Evolutionary conservation across 2,329 filamentous ascomycete genomes (phyloP).

Genomic region (Neophaeococcomyces mojaviensis): DNA sequence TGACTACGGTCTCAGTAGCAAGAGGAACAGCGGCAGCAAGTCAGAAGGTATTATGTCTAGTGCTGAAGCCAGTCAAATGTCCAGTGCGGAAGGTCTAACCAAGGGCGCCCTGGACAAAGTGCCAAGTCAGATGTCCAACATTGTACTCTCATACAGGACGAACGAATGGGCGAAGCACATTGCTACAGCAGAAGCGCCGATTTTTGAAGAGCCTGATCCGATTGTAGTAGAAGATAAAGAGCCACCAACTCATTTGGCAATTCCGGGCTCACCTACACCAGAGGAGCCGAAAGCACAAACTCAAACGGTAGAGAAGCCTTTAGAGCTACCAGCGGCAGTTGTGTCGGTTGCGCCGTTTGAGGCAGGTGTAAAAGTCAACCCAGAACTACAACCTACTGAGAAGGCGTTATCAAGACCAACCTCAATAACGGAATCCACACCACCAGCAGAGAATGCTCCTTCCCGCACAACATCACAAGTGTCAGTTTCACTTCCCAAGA

Average conservation of each 20-base stretch:
- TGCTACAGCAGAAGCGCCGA: constrained; percentile 65
- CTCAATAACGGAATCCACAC: background rate
- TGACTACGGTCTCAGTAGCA: background rate
- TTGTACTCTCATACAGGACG: constrained; percentile 76
- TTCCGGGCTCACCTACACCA: background rate
- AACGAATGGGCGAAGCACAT: constrained; percentile 96
- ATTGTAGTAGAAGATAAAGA: constrained; percentile 29
- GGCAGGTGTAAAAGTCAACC: constrained; percentile 15
- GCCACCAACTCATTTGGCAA: constrained; percentile 15
- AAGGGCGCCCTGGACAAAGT: constrained; percentile 46
- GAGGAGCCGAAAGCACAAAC: background rate
- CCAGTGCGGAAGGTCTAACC: constrained; percentile 26
- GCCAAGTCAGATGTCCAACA: constrained; percentile 63
- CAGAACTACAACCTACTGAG: constrained; percentile 1
- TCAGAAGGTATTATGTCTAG: background rate
- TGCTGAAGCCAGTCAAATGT: constrained; percentile 2
- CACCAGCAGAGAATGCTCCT: background rate
- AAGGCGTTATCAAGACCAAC: background rate
- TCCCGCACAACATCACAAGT: background rate
- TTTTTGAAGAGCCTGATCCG: constrained; percentile 53
- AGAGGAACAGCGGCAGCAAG: background rate
- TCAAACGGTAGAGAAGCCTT: constrained; percentile 2
- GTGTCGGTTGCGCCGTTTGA: constrained; percentile 11
- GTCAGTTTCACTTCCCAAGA: background rate
- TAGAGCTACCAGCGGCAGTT: constrained; percentile 9